Evolutionary conservation across 2,329 filamentous ascomycete species (phyloP).

Genomic region (Aspergillus ibericus): DNA sequence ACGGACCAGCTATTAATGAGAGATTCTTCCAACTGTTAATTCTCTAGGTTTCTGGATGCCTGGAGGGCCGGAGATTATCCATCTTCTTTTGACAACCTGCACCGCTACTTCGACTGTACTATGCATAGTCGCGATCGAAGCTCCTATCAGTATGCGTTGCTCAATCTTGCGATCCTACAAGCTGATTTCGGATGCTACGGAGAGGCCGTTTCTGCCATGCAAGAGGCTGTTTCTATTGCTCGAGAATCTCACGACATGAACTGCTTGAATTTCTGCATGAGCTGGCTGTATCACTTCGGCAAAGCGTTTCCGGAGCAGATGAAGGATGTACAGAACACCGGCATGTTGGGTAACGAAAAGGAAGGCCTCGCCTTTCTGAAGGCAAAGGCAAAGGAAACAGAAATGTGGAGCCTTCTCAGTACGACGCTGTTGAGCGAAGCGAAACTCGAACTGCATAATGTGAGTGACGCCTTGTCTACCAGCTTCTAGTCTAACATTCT

Average conservation of each 20-base stretch:
- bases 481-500: conserved; percentile 18
- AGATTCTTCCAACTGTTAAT: conserved; percentile 14
- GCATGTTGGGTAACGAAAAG: conserved; percentile 73
- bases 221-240: conserved; percentile 92
- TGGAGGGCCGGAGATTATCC: conserved; percentile 91
- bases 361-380: conserved; percentile 83
- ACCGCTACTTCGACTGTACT: conserved; percentile 96
- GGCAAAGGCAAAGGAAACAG: conserved; percentile 78
- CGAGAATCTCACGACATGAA: conserved; percentile 88
- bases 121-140: conserved; percentile 80
- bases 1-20: conserved; percentile 18
- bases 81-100: conserved; percentile 84
- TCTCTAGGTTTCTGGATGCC: conserved; percentile 75
- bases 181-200: conserved; percentile 90
- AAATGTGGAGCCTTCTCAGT: conserved; percentile 82
- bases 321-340: conserved; percentile 66
- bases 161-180: conserved; percentile 90
- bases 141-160: conserved; percentile 90
- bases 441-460: conserved; percentile 72
- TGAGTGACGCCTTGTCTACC: conserved; percentile 47
- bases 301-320: conserved; percentile 78
- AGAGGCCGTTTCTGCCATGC: conserved; percentile 90
- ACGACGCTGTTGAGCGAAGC: conserved; percentile 84
- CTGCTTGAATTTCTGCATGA: conserved; percentile 91
- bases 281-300: conserved; percentile 95